Evolutionary conservation across 306 rosid genomes (phyloP).

Genomic region (Mimosa bimucronata): DNA sequence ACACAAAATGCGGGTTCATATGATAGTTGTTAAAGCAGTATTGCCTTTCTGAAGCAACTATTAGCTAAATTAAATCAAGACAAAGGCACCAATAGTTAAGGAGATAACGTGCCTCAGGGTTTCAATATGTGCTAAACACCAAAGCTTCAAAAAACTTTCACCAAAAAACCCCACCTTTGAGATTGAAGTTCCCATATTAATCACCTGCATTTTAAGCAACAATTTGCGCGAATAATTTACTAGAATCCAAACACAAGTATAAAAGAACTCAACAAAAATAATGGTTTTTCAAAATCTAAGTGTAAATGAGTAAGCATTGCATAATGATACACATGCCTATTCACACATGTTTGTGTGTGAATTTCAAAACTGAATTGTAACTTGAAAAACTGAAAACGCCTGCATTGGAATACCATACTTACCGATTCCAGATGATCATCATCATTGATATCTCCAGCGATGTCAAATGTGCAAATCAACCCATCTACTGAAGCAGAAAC

Average conservation of each 20-base stretch:
- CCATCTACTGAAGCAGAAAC: slow-evolving; percentile 95
- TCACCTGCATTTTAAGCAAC: slow-evolving; percentile 60
- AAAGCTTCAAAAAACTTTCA: slow-evolving; percentile 75
- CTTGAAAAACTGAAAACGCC: not conserved
- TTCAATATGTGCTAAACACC: slow-evolving; percentile 95
- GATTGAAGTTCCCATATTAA: slow-evolving; percentile 84
- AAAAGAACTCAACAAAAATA: not conserved
- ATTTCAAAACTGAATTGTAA: not conserved
- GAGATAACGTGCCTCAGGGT: slow-evolving; percentile 70
- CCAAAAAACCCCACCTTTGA: slow-evolving; percentile 89
- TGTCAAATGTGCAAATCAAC: slow-evolving; percentile 85
- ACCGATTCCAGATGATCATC: slow-evolving; percentile 90
- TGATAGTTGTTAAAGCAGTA: not conserved
- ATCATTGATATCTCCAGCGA: slow-evolving; percentile 77
- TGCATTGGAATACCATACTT: slow-evolving; percentile 37
- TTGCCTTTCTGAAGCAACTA: slow-evolving; percentile 22
- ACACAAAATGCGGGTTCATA: not conserved
- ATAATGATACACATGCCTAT: not conserved
- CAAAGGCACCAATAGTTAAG: slow-evolving; percentile 20
- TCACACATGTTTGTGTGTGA: not conserved
- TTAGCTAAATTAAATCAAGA: not conserved
- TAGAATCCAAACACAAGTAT: not conserved
- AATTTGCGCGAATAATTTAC: slow-evolving; percentile 18
- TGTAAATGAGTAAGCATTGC: slow-evolving; percentile 3
- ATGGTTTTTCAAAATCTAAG: slow-evolving; percentile 15